Evolutionary conservation across 106 monocot genomes (phyloP).

Genomic region (Allium fistulosum): DNA sequence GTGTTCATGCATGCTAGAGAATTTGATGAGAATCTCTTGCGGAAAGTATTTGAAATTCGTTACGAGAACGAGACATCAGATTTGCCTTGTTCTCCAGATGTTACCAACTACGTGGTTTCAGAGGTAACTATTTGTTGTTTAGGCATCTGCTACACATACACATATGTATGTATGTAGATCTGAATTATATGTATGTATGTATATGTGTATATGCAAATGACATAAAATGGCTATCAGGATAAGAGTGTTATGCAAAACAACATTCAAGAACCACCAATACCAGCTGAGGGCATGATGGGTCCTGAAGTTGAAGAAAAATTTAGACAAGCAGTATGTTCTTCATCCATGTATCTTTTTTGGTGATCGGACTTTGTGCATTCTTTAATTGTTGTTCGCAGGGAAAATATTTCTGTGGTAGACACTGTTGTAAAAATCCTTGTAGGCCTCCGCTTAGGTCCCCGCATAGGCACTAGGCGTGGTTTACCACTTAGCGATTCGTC

Average conservation of each 20-base stretch:
- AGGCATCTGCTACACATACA: neutral
- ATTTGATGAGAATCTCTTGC: slow-evolving; percentile 77
- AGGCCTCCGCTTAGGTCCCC: too few relatives aligned
- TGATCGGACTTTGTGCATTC: too few relatives aligned
- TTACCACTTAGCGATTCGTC: too few relatives aligned
- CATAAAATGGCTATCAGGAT: slow-evolving; percentile 28
- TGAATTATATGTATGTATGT: too few relatives aligned
- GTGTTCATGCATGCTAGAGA: slow-evolving; percentile 45
- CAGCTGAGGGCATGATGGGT: slow-evolving; percentile 48
- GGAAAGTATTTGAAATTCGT: slow-evolving; percentile 50
- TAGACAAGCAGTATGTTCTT: slow-evolving; percentile 24
- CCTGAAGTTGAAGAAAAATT: slow-evolving; percentile 45
- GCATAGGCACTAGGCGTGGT: too few relatives aligned
- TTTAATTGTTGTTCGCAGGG: too few relatives aligned
- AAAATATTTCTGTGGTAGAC: too few relatives aligned
- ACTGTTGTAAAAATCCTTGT: too few relatives aligned
- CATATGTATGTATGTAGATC: too few relatives aligned
- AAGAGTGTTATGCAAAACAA: slow-evolving; percentile 26
- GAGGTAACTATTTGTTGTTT: slow-evolving; percentile 37
- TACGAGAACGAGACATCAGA: slow-evolving; percentile 72
- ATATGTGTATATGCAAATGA: neutral
- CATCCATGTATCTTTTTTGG: too few relatives aligned
- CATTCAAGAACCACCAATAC: slow-evolving; percentile 32
- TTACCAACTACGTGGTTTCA: slow-evolving; percentile 62
- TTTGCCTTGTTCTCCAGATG: slow-evolving; percentile 80